These are phyloP conservation scores for Leishmania major DNA, from an alignment of 208 protist species.

Conservation along the genomic window DNA sequence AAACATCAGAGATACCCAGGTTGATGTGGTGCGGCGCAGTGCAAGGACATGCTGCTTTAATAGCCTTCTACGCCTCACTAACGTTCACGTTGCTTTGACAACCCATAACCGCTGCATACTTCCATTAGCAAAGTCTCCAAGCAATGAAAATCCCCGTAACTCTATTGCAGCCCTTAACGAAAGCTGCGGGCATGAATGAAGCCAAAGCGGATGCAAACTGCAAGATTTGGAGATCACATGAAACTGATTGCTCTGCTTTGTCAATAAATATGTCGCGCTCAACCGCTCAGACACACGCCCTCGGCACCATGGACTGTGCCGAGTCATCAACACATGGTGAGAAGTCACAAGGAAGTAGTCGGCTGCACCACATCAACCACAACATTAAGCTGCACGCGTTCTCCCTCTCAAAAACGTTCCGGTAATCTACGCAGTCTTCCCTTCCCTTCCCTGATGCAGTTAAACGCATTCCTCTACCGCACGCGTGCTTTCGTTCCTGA, in stretches of 20 bases:
- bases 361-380: not conserved
- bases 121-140: constrained; percentile 27
- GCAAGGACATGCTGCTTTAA: constrained; percentile 13
- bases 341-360: not conserved
- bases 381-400: not conserved
- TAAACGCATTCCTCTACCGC: not conserved
- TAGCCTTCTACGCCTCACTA: constrained; percentile 14
- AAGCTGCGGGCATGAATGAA: constrained; percentile 9
- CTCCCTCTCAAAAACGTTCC: not conserved
- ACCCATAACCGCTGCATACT: constrained; percentile 39
- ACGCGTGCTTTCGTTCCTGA: not conserved
- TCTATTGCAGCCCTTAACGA: constrained; percentile 42
- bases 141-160: constrained; percentile 42
- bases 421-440: not conserved
- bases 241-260: not conserved
- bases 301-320: not conserved
- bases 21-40: constrained; percentile 19
- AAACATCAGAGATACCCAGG: constrained; percentile 18
- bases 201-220: not conserved
- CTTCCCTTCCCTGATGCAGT: not conserved
- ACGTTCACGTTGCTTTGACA: constrained; percentile 21
- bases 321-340: not conserved
- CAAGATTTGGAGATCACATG: not conserved
- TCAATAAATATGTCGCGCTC: not conserved
- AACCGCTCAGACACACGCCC: not conserved